phyloP scores from a whole-genome alignment of 345 rosid species.

The Diplotaxis tenuifolia region DNA sequence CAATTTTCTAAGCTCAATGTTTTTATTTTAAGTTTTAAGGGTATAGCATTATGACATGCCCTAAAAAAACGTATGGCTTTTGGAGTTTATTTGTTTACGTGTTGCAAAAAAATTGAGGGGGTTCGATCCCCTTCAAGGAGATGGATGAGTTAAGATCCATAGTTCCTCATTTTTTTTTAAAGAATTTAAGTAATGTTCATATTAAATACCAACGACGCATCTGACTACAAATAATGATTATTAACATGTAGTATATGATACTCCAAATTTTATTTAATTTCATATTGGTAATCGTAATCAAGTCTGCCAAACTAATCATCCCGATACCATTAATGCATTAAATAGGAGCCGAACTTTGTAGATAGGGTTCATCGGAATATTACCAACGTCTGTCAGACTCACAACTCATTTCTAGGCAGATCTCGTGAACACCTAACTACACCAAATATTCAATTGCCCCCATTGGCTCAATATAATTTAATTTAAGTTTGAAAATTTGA shows the following conservation, averaged over 20 bases:
- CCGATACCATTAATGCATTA: conserved; percentile 2
- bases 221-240: neutral
- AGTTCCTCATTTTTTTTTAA: neutral
- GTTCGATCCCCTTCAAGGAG: neutral
- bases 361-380: conserved; percentile 18
- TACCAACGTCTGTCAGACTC: conserved; percentile 20
- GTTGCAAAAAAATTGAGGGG: neutral
- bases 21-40: neutral
- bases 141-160: neutral
- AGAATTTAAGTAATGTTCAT: neutral
- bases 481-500: neutral
- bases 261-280: neutral
- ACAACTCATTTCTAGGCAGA: conserved; percentile 5
- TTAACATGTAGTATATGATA: neutral
- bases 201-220: neutral
- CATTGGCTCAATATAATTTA: neutral
- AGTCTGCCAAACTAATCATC: conserved; percentile 5
- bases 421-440: neutral
- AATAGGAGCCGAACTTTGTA: conserved; percentile 3
- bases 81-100: neutral
- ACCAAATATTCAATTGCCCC: neutral
- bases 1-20: neutral
- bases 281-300: neutral
- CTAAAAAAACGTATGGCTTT: neutral
- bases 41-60: neutral